A percentile compares a stretch with the other conserved stretches of the same genome.
Conservation (phyloP, 1,284 basidiomycete genomes). For the Trichosporon ovoides region DNA sequence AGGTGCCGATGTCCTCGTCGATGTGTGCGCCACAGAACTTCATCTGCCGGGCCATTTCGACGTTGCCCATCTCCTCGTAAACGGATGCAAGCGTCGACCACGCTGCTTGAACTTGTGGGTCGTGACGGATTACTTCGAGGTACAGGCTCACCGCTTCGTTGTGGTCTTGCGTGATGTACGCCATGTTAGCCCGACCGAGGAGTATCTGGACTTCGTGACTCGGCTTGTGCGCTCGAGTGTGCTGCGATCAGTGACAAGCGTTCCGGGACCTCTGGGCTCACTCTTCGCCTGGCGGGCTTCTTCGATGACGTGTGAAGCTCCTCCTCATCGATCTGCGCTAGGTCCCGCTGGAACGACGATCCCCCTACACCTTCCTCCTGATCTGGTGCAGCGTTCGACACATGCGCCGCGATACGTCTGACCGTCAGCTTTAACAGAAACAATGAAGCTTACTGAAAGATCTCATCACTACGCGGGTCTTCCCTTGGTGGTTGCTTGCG, state of each 20-base stretch:
- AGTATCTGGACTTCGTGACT: slow-evolving; percentile 75
- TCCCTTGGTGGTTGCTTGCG: not conserved
- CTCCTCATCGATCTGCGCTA: slow-evolving; percentile 28
- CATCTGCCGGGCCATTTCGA: slow-evolving; percentile 70
- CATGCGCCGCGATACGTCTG: slow-evolving; percentile 38
- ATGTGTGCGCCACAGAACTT: slow-evolving; percentile 88
- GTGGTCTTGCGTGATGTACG: slow-evolving; percentile 66
- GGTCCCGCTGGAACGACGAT: slow-evolving; percentile 25
- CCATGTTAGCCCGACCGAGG: slow-evolving; percentile 80
- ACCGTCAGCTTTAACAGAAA: not conserved
- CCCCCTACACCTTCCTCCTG: slow-evolving; percentile 17
- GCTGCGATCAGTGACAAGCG: slow-evolving; percentile 15
- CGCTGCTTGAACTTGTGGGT: slow-evolving; percentile 74
- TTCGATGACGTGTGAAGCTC: slow-evolving; percentile 22
- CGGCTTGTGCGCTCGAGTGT: slow-evolving; percentile 57
- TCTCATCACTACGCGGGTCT: slow-evolving; percentile 22
- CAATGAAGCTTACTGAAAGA: slow-evolving; percentile 30
- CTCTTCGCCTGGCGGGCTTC: slow-evolving; percentile 8
- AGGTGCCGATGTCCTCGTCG: slow-evolving; percentile 74
- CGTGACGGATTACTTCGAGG: slow-evolving; percentile 88
- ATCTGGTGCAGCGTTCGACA: slow-evolving; percentile 17
- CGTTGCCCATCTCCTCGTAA: slow-evolving; percentile 64
- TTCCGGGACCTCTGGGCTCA: not conserved
- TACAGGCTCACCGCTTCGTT: slow-evolving; percentile 69
- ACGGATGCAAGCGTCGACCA: slow-evolving; percentile 83